Base-by-base conservation (phyloP, 139 green algal species). In the Picochlorum sp. region DNA sequence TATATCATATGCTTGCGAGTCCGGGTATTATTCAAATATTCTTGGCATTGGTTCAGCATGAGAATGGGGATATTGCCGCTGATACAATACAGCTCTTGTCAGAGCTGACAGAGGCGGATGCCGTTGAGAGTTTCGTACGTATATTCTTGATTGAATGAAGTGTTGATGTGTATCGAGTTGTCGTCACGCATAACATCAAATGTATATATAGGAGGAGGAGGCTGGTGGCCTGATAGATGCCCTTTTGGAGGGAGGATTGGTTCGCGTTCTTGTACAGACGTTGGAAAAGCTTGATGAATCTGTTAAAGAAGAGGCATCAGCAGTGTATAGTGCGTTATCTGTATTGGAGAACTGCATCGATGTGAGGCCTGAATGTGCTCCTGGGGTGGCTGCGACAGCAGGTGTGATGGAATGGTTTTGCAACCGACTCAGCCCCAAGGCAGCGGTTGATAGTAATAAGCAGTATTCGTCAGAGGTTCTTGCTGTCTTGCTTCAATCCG, bases 321-420 rank as follows among this genome's bases (percentile, higher is more conserved):
- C 84, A 0, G 86, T 97, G 20, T 78, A 82, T 63, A 81, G 88
- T 60, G 81, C 74, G 13, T 77, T 98, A 37, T 68, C 72, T 24
- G 82, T 88, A 41, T 73, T 98, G 51, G 88, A 96, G 67, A 96
- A 97, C 68, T 70, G 92, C 73, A 62, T 94, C 2, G 92, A 98
- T 71, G 74, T 95, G 52, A 69, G 74, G 41, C 76, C 76, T 1
- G 55, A 73, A 30, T 59, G 82, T 13, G 80, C 78, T 4, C 75
- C 78, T 37, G 44, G 37, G 23, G 45, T 57, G 45, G 49, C 44
- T 24, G 52, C 14, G 3, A 26, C 2, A 16, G 31, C n/a, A 34
- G 57, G 67, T 61, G 38, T 96, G 31, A 70, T 96, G 24, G 77
- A 75, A 26, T 98, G 93, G 93, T 73, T 98, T 61, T 78, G 98